A percentile compares a stretch with the other conserved stretches of the same genome.
phyloP scores from a whole-genome alignment of 768 basidiomycete genomes.

The Phylloporus sp. region DNA sequence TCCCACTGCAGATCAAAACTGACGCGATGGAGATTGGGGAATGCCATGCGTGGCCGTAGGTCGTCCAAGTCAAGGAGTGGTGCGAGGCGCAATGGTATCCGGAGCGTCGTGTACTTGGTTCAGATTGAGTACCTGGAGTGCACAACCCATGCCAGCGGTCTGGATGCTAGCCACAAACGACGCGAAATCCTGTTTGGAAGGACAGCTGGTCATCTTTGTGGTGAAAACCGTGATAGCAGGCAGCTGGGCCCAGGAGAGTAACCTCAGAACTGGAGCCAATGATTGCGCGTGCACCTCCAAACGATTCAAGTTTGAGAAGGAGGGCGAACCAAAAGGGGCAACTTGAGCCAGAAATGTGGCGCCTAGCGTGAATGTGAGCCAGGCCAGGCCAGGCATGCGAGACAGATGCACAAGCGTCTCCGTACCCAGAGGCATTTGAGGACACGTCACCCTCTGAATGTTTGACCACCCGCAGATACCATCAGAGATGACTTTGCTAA shows the following conservation, averaged over 20 bases:
- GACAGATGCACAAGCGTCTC: slow-evolving; percentile 3
- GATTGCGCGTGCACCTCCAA: background rate
- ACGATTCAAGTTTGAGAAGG: background rate
- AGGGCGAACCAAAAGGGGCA: background rate
- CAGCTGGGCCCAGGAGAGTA: background rate
- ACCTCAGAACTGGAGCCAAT: background rate
- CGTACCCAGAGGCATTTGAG: background rate
- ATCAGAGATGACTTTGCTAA: background rate
- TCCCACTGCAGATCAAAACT: background rate
- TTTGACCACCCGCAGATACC: slow-evolving; percentile 6
- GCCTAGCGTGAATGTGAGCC: background rate
- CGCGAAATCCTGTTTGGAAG: background rate
- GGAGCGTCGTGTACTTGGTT: background rate
- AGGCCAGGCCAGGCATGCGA: background rate
- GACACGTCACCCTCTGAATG: background rate
- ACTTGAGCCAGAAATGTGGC: background rate
- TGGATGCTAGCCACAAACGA: background rate
- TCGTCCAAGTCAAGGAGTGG: slow-evolving; percentile 3
- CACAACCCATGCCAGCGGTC: background rate
- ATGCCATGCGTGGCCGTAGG: background rate
- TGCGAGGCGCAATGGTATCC: background rate
- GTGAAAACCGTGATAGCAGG: background rate
- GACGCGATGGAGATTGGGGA: background rate
- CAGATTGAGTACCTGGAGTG: background rate
- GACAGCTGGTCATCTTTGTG: background rate